Base-by-base conservation (phyloP, 305 asterid species). In the Galium porrigens region DNA sequence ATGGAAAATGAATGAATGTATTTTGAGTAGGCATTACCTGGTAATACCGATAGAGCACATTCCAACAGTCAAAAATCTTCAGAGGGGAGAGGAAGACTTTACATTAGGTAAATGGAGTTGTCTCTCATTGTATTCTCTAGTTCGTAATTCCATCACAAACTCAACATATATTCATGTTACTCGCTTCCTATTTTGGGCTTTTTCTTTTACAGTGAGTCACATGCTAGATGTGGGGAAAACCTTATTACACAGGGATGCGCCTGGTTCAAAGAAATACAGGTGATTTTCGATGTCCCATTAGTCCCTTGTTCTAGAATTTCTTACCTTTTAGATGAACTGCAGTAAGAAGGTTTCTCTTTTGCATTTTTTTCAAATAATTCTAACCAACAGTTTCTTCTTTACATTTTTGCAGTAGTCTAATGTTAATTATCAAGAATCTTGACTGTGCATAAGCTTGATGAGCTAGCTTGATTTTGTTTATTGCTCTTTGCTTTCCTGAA, bases 21-120 rank as follows among this genome's bases (percentile, higher is more conserved):
- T 36, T 61, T 30, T 61, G 65, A 46, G 70, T 70, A 88, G 91
- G 91, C 96, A 86, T 73, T 89, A 89, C 85, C 80, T 86, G 84
- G 95, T 87, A 71, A 82, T 86, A 78, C 84, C 95, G 66, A 68
- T 71, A 72, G 80, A 79, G 72, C 96, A 89, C 78, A 81, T 86
- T 73, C 81, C 94, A 33, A 86, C 96, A 0, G 94, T 85, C 18
- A 80, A 77, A 48, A 77, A 82, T 71, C 90, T 88, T 57, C 72
- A 69, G 68, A 71, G 78, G 76, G 71, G 80, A 64, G 62, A 80
- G 0, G 80, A 83, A 63, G 90, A 88, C 75, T 81, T 66, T 68
- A 54, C 78, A 71, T 77, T 89, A 63, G 95, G 95, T 85, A 65
- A 78, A 17, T 51, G 15, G 32, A 44, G 10, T 29, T 54, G 0